Evolutionary conservation across 805 yeast species (phyloP), one percentile per base, ranked within the genome.

Genomic region (Saccharomycopsis babjevae): DNA sequence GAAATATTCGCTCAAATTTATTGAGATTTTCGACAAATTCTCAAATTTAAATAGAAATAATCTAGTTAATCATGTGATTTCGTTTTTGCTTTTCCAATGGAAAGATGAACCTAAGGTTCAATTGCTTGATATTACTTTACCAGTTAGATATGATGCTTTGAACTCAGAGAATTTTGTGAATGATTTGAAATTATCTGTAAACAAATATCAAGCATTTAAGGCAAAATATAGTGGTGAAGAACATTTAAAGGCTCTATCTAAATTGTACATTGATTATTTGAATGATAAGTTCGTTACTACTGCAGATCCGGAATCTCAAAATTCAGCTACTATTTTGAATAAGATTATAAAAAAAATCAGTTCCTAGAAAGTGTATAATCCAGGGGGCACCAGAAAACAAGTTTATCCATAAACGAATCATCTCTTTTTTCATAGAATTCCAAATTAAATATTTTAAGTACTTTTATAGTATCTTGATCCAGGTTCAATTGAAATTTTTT

Each of bases 1-100:
- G 63, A 77, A 69, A 8, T 68, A 79, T 22, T 72, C 77, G 3
- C 65, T 69, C 15, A 67, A 74, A 43, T 80, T 83, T 64, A 72
- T 91, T 59, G 67, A 68, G 0, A 70, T 89, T n/a, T 77, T 92
- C 67, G 93, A 87, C 69, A 74, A 81, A 65, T 92, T 87, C 72
- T 78, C 77, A 3, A 85, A 81, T 61, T 77, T 93, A 68, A 86
- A 89, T 68, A 81, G 93, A 70, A 78, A 75, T 28, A 80, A 89
- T 69, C 74, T 92, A 67, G 77, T 83, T 64, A 78, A 77, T 61
- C 94, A 89, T 70, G 79, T 89, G 10, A 72, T 89, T 42, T 76
- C 77, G 57, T 80, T 77, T 67, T 72, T 88, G 65, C 77, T 78
- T 65, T 67, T 69, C 15, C 74, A 77, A 42, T 76, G 74, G 60